Evolutionary conservation across 2,329 filamentous ascomycete species (phyloP), one percentile per base, ranked within the genome.

Genomic region (Colletotrichum spinosum): DNA sequence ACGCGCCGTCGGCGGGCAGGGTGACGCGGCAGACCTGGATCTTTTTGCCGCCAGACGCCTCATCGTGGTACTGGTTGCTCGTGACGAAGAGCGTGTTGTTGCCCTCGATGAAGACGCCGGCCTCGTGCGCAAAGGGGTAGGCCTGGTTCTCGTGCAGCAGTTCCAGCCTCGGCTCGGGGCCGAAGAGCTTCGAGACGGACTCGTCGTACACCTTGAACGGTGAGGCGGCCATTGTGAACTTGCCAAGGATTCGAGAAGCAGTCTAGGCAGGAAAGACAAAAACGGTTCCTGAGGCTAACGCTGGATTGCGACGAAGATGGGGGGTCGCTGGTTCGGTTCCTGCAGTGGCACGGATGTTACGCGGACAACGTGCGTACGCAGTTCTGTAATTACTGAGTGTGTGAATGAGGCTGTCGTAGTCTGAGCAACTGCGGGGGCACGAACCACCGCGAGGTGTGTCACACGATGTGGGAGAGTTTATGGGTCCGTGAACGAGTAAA

Each of bases 111-210:
- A 74, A 78, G 8, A 78, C 76, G 1, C 75, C 75, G 0, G 83
- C 83, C 71, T 85, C 83, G 66, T 86, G 83, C 2, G 82, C 83
- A 55, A 85, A 84, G 0, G 81, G 78, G 45, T 82, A 79, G 3
- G 71, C 69, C 38, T 73, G 68, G 53, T 79, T 77, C 63, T 81
- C 75, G 34, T 75, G 69, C 3, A 83, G 68, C 2, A 81, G 65
- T 11, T 80, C 73, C 1, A 83, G 65, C 10, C 68, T 71, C 5
- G 79, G 78, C 3, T 63, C 59, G 5, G 63, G n/a, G 2, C 80
- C 81, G 34, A 79, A 72, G 13, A 82, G 71, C 17, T 62, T 25
- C 4, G 55, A 54, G 13, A 61, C 58, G 35, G 58, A 34, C 10
- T 57, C 63, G 42, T 66, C 59, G 48, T 62, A 45, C 9, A 63